Percentiles rank a stretch among this genome's conserved stretches.
Evolutionary conservation across 805 yeast species (phyloP).

Genomic region (Candida loeiensis): DNA sequence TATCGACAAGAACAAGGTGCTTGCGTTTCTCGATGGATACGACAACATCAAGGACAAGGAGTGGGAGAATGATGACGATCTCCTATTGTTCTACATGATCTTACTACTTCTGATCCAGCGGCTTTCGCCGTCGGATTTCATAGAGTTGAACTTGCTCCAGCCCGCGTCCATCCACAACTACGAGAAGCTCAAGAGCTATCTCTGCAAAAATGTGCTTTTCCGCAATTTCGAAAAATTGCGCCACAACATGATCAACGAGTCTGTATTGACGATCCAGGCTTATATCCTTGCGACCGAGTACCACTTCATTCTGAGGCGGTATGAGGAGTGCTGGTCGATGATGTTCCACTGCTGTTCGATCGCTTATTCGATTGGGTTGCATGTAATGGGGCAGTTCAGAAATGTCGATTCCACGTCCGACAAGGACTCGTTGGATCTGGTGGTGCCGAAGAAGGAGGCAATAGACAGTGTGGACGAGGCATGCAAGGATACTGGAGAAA

Average conservation of each 20-base stretch:
- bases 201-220: conserved; percentile 26
- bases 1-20: conserved; percentile 29
- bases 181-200: conserved; percentile 15
- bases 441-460: background rate
- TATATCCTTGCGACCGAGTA: conserved; percentile 51
- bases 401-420: conserved; percentile 3
- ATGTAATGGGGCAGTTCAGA: conserved; percentile 38
- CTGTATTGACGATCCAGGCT: conserved; percentile 46
- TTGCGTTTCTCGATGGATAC: conserved; percentile 37
- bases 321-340: conserved; percentile 52
- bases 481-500: background rate
- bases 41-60: conserved; percentile 26
- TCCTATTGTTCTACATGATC: conserved; percentile 44
- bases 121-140: conserved; percentile 28
- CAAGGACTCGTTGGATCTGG: conserved; percentile 4
- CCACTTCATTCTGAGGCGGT: conserved; percentile 45
- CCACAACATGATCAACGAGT: conserved; percentile 45
- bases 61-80: conserved; percentile 50
- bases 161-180: conserved; percentile 19
- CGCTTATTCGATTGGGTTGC: conserved; percentile 50
- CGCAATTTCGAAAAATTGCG: conserved; percentile 44
- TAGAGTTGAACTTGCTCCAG: conserved; percentile 16
- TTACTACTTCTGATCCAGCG: conserved; percentile 39
- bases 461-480: background rate
- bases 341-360: conserved; percentile 48